Base-by-base conservation (phyloP, 2,329 filamentous ascomycete genomes). In the Colletotrichum plurivorum region DNA sequence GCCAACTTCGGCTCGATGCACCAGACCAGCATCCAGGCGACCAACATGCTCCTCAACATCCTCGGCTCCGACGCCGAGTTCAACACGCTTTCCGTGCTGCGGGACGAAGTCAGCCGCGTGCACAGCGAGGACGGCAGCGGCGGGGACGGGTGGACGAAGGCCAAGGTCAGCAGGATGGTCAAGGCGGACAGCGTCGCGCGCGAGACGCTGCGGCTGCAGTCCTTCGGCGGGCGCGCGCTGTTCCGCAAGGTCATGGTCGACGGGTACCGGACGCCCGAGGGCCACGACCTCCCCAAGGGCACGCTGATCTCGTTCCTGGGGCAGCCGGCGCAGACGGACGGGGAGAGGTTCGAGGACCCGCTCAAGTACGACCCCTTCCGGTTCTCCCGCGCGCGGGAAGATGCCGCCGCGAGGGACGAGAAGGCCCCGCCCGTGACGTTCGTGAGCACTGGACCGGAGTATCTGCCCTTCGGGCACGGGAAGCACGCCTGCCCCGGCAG, bases 301-400 rank as follows among this genome's bases (percentile, higher is more conserved):
- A 74, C 75, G 3, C 53, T 78, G 16, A 69, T 80, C 12, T 80
- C 78, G 0, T 77, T 81, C 69, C 73, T 81, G 8, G 71, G 74
- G 0, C 74, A 76, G 16, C 76, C 75, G 0, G 73, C 74, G 6
- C 77, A 79, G 10, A 75, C 69, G 0, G 78, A 83, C 52, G 62
- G 62, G 4, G 76, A 77, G 0, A 62, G 52, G 1, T 78, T 79
- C 48, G 76, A 79, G 8, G 77, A 83, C 2, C 75, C 81, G 0
- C 36, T 73, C 8, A 78, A 78, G 25, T 84, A 76, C 70, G 82
- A 84, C 18, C 82, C 81, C 0, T 84, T 83, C 61, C 76, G 83
- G 0, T 84, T 82, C 61, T 80, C 81, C 4, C 75, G 79, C 2
- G 63, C 74, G 10, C 76, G 80, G 3, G 79, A 81, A 63, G 67